Evolutionary conservation across 177 flowering plant genomes (phyloP), one percentile per base, ranked within the genome.

Genomic region (Vitis hybrid): DNA sequence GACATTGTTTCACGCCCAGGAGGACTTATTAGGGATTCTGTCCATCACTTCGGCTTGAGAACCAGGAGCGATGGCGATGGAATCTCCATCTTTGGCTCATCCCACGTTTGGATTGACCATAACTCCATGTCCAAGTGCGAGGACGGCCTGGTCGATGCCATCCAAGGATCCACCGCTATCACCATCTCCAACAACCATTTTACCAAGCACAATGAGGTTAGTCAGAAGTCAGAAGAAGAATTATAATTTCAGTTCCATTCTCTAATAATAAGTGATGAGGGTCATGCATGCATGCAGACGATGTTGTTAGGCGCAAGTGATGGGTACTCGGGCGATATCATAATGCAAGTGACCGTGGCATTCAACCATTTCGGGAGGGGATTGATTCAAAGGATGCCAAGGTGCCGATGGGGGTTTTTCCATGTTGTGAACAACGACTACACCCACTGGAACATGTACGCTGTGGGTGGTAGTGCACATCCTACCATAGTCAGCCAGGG

Each of bases 401-500:
- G 93, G 77, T 72, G 80, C 70, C 34, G 97, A 65, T 87, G 82
- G 81, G 97, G 97, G 0, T 88, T 86, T 72, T 15, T 83, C 75
- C 94, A 91, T 64, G 87, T 89, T 0, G 89, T 91, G 5, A 91
- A 88, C 86, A 91, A 91, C 54, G 97, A 88, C 73, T 91, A 89
- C 83, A 82, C 90, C 19, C 89, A 86, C 30, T 91, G 97, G 97
- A 75, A 77, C 30, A 86, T 87, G 88, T 91, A 91, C 54, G 97
- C 97, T 59, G 81, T 91, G 30, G 97, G 97, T 4, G 97, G 97
- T 4, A 88, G 93, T 81, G 10, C 51, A 10, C 68, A 79, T 11
- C 97, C 97, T 6, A 90, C 93, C 69, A 86, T 91, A 62, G 76
- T 88, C 65, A 90, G 97, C 76, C 89, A 90, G 71, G 97, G 97